phyloP scores from a whole-genome alignment of 306 rosid species.

The Trifolium fragiferum region DNA sequence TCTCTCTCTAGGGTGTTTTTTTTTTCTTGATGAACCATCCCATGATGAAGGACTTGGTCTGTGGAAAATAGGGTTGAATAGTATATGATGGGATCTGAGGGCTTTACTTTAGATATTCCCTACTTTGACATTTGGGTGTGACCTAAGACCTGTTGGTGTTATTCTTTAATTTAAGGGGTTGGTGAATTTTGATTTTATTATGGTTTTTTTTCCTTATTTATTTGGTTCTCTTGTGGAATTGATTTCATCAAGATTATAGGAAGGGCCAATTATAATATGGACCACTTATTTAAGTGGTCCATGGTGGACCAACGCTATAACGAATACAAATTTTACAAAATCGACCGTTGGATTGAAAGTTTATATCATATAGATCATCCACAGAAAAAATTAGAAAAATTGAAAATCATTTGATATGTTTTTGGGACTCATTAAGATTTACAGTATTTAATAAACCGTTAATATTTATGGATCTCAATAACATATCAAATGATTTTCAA shows the following conservation, averaged over 20 bases:
- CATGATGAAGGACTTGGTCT: constrained; percentile 24
- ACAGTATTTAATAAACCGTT: too few relatives aligned
- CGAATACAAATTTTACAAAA: too few relatives aligned
- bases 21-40: not conserved
- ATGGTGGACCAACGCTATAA: too few relatives aligned
- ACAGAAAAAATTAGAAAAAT: too few relatives aligned
- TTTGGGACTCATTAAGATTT: too few relatives aligned
- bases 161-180: not conserved
- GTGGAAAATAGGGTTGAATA: not conserved
- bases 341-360: too few relatives aligned
- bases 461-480: too few relatives aligned
- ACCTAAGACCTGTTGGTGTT: not conserved
- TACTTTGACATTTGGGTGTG: constrained; percentile 37
- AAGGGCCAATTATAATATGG: too few relatives aligned
- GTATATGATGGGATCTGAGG: not conserved
- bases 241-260: not conserved
- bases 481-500: too few relatives aligned
- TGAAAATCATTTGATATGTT: too few relatives aligned
- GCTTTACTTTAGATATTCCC: constrained; percentile 10
- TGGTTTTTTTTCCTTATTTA: not conserved
- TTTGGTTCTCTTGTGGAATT: not conserved
- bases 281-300: too few relatives aligned
- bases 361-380: too few relatives aligned
- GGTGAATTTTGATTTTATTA: not conserved
- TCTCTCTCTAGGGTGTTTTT: not conserved